Evolutionary conservation across 202 grass and related monocot genomes (phyloP).

Genomic region (Saccharum hybrid): DNA sequence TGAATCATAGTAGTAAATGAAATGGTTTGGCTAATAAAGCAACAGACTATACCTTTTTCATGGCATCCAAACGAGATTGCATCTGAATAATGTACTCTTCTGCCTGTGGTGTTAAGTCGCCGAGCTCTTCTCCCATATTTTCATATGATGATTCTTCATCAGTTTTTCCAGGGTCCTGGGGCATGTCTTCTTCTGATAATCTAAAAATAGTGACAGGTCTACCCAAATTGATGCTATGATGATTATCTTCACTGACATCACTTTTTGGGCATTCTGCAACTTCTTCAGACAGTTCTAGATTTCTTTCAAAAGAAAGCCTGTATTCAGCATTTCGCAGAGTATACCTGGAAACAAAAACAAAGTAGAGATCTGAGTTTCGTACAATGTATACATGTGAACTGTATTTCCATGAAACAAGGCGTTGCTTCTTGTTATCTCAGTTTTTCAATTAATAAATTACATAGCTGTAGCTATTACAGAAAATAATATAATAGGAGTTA

Average conservation of each 20-base stretch:
- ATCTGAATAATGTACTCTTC: constrained; percentile 76
- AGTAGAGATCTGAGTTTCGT: constrained; percentile 23
- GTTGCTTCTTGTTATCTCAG: background rate
- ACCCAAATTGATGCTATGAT: constrained; percentile 56
- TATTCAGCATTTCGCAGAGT: constrained; percentile 92
- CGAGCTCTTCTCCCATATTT: constrained; percentile 56
- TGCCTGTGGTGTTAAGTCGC: constrained; percentile 66
- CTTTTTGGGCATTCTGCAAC: constrained; percentile 55
- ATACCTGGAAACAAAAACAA: constrained; percentile 64
- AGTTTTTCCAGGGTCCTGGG: constrained; percentile 45
- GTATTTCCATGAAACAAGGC: background rate
- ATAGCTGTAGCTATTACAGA: constrained; percentile 20
- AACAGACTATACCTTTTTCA: constrained; percentile 67
- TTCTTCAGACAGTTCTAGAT: constrained; percentile 73
- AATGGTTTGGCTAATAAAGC: constrained; percentile 14
- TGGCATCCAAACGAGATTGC: constrained; percentile 82
- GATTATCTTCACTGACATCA: constrained; percentile 44
- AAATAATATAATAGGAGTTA: constrained; percentile 16
- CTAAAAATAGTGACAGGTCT: constrained; percentile 56
- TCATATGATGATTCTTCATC: constrained; percentile 48
- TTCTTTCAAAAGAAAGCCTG: constrained; percentile 90
- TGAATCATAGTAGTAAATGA: background rate
- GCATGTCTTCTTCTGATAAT: constrained; percentile 57
- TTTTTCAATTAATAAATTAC: background rate
- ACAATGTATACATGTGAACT: constrained; percentile 19